phyloP scores from a whole-genome alignment of 2,329 filamentous ascomycete genomes.

The Exophiala bonariae region DNA sequence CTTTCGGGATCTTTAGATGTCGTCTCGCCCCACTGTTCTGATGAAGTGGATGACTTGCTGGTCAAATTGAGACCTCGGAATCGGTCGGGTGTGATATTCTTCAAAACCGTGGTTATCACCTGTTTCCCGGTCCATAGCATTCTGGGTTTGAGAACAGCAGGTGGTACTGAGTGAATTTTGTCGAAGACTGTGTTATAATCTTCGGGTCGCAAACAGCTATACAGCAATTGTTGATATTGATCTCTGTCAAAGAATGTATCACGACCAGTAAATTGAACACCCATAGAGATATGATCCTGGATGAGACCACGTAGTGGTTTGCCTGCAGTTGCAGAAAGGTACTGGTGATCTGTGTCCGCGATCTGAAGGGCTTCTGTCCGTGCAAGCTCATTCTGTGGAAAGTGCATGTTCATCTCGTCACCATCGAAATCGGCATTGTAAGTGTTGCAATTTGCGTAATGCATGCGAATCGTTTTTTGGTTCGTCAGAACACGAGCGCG shows the following conservation, averaged over 20 bases:
- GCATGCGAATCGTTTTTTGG: slow-evolving; percentile 98
- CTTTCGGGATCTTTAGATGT: slow-evolving; percentile 47
- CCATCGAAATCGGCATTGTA: slow-evolving; percentile 99
- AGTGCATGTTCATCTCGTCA: slow-evolving; percentile 99
- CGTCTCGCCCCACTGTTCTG: slow-evolving; percentile 71
- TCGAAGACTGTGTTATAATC: slow-evolving; percentile 83
- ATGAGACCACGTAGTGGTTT: slow-evolving; percentile 94
- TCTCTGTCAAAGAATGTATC: slow-evolving; percentile 87
- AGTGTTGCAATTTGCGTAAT: slow-evolving; percentile 99
- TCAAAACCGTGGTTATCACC: slow-evolving; percentile 85
- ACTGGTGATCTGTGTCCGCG: slow-evolving; percentile 96
- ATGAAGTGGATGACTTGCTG: slow-evolving; percentile 75
- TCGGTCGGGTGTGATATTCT: slow-evolving; percentile 80
- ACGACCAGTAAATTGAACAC: slow-evolving; percentile 83
- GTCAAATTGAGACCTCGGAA: slow-evolving; percentile 76
- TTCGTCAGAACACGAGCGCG: slow-evolving; percentile 86
- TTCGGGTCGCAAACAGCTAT: slow-evolving; percentile 85
- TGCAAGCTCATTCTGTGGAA: slow-evolving; percentile 94
- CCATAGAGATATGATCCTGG: slow-evolving; percentile 97
- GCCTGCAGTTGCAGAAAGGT: slow-evolving; percentile 88
- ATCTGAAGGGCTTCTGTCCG: slow-evolving; percentile 89
- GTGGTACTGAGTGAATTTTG: slow-evolving; percentile 75
- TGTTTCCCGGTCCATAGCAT: slow-evolving; percentile 95
- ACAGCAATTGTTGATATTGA: slow-evolving; percentile 92
- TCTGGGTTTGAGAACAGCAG: slow-evolving; percentile 77